Percentiles rank a stretch among this genome's conserved stretches.
Evolutionary conservation across 225 moss, liverwort and hornwort species (phyloP).

Genomic region (Straminergon stramineum): DNA sequence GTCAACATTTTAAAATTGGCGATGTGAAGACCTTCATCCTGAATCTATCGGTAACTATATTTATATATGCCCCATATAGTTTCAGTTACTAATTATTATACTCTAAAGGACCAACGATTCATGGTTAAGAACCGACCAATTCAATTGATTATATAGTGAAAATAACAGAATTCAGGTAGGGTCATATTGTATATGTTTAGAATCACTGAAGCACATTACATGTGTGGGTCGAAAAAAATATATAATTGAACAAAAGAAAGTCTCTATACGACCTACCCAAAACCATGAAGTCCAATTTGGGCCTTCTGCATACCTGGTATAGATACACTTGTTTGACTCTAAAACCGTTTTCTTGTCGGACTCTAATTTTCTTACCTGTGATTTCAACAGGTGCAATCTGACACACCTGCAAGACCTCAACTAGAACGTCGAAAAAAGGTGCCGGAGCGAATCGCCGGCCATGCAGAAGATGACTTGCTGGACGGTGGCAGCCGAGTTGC

Average conservation of each 20-base stretch:
- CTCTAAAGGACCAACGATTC: neutral
- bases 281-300: neutral
- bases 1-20: neutral
- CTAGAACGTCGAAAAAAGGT: conserved; percentile 64
- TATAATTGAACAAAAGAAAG: neutral
- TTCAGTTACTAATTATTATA: neutral
- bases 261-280: neutral
- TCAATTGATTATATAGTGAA: neutral
- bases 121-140: neutral
- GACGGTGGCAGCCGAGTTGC: conserved; percentile 73
- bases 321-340: neutral
- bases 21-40: neutral
- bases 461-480: conserved; percentile 74
- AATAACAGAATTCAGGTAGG: neutral
- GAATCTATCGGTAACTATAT: neutral
- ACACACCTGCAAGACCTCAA: conserved; percentile 37
- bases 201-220: neutral
- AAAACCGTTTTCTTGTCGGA: neutral
- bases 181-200: neutral
- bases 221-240: neutral
- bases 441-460: conserved; percentile 81
- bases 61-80: neutral
- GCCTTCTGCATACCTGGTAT: neutral
- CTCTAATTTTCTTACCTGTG: neutral
- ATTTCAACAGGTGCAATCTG: conserved; percentile 26